Percentiles rank a stretch among this genome's conserved stretches.
Conservation (phyloP, 805 yeast genomes). For the Pichia paraexigua region DNA sequence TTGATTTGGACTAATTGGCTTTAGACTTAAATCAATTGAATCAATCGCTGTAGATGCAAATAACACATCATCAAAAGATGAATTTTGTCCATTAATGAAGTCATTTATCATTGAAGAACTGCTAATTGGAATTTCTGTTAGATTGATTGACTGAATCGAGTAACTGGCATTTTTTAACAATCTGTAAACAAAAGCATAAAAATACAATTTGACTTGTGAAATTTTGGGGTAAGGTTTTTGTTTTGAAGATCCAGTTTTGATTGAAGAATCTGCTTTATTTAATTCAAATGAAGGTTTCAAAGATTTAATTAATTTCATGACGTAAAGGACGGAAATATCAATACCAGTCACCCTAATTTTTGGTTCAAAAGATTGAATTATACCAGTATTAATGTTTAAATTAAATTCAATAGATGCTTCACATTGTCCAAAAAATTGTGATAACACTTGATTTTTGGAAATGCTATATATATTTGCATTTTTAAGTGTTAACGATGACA, state of each 20-base stretch:
- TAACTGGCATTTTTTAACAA: conserved; percentile 19
- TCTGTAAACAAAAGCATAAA: conserved; percentile 14
- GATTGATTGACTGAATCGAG: conserved; percentile 16
- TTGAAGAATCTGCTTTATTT: background rate
- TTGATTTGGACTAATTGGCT: conserved; percentile 16
- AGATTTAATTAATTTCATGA: conserved; percentile 6
- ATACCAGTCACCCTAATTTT: conserved; percentile 9
- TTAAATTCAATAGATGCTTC: conserved; percentile 9
- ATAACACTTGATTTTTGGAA: background rate
- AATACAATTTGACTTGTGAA: conserved; percentile 7
- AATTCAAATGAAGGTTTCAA: background rate
- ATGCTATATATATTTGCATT: conserved; percentile 1
- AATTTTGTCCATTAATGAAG: background rate
- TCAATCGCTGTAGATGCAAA: conserved; percentile 14
- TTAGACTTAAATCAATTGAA: conserved; percentile 13
- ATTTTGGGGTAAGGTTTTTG: background rate
- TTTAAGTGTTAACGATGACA: conserved; percentile 4
- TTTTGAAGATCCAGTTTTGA: background rate
- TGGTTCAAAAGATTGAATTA: conserved; percentile 9
- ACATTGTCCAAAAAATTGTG: conserved; percentile 7
- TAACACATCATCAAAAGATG: conserved; percentile 7
- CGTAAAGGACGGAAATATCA: conserved; percentile 15
- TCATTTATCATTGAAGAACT: conserved; percentile 9
- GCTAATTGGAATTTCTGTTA: conserved; percentile 23
- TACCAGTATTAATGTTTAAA: conserved; percentile 16